Evolutionary conservation across 371 early-diverging fungal species (phyloP).

Genomic region (Rhizopus microsporus): DNA sequence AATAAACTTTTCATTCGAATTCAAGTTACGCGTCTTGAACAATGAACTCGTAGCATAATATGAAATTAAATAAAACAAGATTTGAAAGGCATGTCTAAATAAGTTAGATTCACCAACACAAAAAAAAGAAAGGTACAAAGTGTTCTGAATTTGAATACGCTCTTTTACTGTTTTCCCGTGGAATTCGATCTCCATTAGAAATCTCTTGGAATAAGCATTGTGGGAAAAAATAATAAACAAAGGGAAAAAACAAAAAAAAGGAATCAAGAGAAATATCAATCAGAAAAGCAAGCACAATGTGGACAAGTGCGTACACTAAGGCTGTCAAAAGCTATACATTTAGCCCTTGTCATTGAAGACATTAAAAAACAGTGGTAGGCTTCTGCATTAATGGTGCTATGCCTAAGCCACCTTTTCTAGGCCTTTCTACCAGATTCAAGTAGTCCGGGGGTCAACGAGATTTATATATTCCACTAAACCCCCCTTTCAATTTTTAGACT

Average conservation of each 20-base stretch:
- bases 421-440: slow-evolving; percentile 4
- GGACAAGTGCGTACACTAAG: neutral
- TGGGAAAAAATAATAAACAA: slow-evolving; percentile 3
- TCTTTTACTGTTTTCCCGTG: neutral
- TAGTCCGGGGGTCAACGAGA: slow-evolving; percentile 5
- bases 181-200: neutral
- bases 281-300: neutral
- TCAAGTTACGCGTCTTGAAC: too few species aligned
- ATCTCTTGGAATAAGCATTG: neutral
- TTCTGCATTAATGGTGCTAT: neutral
- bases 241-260: neutral
- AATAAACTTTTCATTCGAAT: slow-evolving; percentile 19
- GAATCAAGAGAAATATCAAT: neutral
- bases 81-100: too few species aligned
- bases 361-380: neutral
- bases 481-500: slow-evolving; percentile 2
- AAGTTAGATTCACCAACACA: too few species aligned
- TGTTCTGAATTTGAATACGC: neutral
- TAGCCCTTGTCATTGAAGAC: too few species aligned
- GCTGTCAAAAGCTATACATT: too few species aligned
- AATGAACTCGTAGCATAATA: too few species aligned
- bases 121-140: too few species aligned
- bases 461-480: neutral
- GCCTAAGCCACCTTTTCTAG: slow-evolving; percentile 12
- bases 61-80: too few species aligned